These are phyloP conservation scores for Juncus inflexus DNA, from an alignment of 176 grass and related monocot genomes.

Conservation along the genomic window DNA sequence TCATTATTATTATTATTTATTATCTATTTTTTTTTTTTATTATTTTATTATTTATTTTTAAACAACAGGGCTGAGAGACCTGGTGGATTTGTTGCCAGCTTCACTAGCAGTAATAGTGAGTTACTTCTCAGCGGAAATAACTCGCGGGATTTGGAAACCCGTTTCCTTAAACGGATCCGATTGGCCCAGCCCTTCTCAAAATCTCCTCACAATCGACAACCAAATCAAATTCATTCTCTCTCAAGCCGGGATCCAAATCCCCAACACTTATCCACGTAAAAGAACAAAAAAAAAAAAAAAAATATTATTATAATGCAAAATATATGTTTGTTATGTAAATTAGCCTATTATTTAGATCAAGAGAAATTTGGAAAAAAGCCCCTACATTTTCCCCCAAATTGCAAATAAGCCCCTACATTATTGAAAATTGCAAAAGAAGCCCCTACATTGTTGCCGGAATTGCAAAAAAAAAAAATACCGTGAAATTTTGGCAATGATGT, in stretches of 20 bases:
- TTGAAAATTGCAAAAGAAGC: too few species aligned
- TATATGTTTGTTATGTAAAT: too few species aligned
- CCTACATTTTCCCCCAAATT: too few species aligned
- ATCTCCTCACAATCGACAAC: conserved; percentile 38
- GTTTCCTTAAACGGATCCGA: conserved; percentile 68
- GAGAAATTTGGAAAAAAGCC: too few species aligned
- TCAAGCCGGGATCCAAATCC: conserved; percentile 48
- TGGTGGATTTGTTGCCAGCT: conserved; percentile 77
- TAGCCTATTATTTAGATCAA: too few species aligned
- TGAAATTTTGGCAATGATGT: too few species aligned
- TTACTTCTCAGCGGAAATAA: conserved; percentile 70
- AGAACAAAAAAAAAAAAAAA: too few species aligned
- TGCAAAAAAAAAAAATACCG: too few species aligned
- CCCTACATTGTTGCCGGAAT: too few species aligned
- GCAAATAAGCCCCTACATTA: too few species aligned
- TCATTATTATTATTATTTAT: too few species aligned
- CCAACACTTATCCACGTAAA: conserved; percentile 40
- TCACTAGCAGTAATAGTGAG: conserved; percentile 57
- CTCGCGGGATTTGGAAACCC: conserved; percentile 73
- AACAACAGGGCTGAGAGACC: conserved; percentile 58
- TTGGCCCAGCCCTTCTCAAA: conserved; percentile 64
- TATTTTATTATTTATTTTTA: background rate
- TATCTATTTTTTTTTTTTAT: background rate
- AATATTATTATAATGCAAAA: too few species aligned
- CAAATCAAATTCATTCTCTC: conserved; percentile 64